Percentiles rank a stretch among this genome's conserved stretches.
phyloP scores from a whole-genome alignment of 2,329 filamentous ascomycete genomes.

The Colletotrichum zoysiae region DNA sequence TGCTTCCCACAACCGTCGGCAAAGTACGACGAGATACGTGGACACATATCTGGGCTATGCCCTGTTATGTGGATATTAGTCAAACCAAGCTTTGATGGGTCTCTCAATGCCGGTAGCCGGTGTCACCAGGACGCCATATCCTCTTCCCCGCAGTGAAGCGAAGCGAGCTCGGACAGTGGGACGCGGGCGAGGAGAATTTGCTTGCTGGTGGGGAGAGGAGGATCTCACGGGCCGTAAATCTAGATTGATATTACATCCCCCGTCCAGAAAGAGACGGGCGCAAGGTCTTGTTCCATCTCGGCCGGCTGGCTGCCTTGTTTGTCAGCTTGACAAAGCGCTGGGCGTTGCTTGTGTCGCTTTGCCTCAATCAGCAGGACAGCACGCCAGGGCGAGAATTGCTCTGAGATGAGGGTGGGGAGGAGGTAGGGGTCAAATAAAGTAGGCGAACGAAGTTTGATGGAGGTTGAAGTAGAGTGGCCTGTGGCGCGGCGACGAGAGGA shows the following conservation, averaged over 20 bases:
- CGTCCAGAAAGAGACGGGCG: constrained; percentile 48
- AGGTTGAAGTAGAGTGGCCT: constrained; percentile 39
- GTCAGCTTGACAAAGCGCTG: constrained; percentile 42
- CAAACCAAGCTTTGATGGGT: constrained; percentile 19
- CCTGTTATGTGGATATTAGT: constrained; percentile 16
- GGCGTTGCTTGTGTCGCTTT: constrained; percentile 4
- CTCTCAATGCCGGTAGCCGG: constrained; percentile 35
- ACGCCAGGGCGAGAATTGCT: constrained; percentile 6
- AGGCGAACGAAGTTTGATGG: constrained; percentile 21
- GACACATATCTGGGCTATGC: constrained; percentile 12
- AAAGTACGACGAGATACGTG: constrained; percentile 8
- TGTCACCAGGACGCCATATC: constrained; percentile 19
- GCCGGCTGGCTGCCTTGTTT: constrained; percentile 49
- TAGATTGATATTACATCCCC: constrained; percentile 21
- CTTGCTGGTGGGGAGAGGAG: constrained; percentile 5
- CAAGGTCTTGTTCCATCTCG: constrained; percentile 51
- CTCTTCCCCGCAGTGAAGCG: constrained; percentile 8
- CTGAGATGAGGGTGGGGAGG: not conserved
- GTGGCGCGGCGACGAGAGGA: constrained; percentile 20
- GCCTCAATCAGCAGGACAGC: constrained; percentile 1
- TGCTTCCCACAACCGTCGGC: constrained; percentile 17
- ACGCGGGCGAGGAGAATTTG: constrained; percentile 16
- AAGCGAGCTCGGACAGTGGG: constrained; percentile 20
- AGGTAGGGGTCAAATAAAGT: not conserved
- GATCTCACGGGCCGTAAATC: constrained; percentile 11